A percentile compares a stretch with the other conserved stretches of the same genome.
These are phyloP conservation scores for Prunus mongolica DNA, from an alignment of 306 rosid species.

Conservation along the genomic window DNA sequence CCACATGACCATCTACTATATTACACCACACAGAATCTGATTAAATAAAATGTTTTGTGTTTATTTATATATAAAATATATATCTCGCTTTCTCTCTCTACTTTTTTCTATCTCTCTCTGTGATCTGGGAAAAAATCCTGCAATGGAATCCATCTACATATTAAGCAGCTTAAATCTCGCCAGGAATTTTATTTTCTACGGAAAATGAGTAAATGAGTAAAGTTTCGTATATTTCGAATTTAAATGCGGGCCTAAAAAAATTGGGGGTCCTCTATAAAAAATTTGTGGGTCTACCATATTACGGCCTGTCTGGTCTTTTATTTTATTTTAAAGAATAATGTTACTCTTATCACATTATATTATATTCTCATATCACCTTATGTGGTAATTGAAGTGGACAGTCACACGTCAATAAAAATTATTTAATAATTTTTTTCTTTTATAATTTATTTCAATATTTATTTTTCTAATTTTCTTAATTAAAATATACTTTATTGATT, in stretches of 20 bases:
- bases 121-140: background rate
- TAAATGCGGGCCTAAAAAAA: background rate
- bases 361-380: too few relatives aligned
- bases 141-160: background rate
- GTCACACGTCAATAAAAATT: too few relatives aligned
- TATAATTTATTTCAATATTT: too few relatives aligned
- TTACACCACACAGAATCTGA: slow-evolving; percentile 35
- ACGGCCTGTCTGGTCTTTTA: too few relatives aligned
- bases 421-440: too few relatives aligned
- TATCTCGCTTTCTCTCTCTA: background rate
- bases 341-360: too few relatives aligned
- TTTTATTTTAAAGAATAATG: too few relatives aligned
- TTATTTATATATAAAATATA: background rate
- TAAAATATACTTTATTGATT: too few relatives aligned
- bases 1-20: slow-evolving; percentile 11
- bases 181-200: background rate
- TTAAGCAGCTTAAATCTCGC: background rate
- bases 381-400: too few relatives aligned
- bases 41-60: slow-evolving; percentile 1
- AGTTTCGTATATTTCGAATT: background rate
- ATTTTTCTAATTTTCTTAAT: too few relatives aligned
- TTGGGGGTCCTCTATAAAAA: too few relatives aligned
- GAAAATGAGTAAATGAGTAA: background rate
- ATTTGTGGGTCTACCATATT: too few relatives aligned
- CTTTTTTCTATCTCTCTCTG: background rate